phyloP scores from a whole-genome alignment of 345 rosid genomes.

The Arabidopsis thaliana region TAIR10.1 NC_003070.9:4013001-4013500 shows the following conservation, averaged over 20 bases:
- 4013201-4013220: slow-evolving; percentile 66
- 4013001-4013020: slow-evolving; percentile 32
- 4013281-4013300: slow-evolving; percentile 44
- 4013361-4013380: slow-evolving; percentile 62
- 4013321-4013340: slow-evolving; percentile 62
- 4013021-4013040: slow-evolving; percentile 28
- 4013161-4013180: slow-evolving; percentile 32
- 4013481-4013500: slow-evolving; percentile 70
- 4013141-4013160: not conserved
- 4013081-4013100: slow-evolving; percentile 5
- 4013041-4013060: slow-evolving; percentile 27
- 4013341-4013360: slow-evolving; percentile 82
- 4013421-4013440: slow-evolving; percentile 70
- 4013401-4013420: slow-evolving; percentile 83
- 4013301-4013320: slow-evolving; percentile 66
- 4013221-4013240: slow-evolving; percentile 53
- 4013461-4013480: slow-evolving; percentile 63
- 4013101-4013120: not conserved
- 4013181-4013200: slow-evolving; percentile 62
- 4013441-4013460: slow-evolving; percentile 61
- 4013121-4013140: slow-evolving; percentile 21
- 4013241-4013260: slow-evolving; percentile 60
- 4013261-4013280: slow-evolving; percentile 48
- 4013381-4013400: slow-evolving; percentile 73
- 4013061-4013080: slow-evolving; percentile 17